phyloP scores from a whole-genome alignment of 2,329 filamentous ascomycete genomes.

The Karstenula rhodostoma region DNA sequence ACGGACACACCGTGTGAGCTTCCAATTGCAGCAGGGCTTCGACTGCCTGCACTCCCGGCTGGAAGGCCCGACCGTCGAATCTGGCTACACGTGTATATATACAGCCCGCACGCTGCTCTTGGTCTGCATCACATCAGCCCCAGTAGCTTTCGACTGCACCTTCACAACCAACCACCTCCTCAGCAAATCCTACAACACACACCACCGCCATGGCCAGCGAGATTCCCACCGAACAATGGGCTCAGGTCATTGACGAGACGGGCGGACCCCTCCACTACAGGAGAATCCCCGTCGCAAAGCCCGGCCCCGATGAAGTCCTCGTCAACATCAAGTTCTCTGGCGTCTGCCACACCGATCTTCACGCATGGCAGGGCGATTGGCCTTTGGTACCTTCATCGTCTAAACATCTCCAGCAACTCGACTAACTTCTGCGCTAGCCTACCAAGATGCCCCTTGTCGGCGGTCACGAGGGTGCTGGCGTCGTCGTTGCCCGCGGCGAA shows the following conservation, averaged over 20 bases:
- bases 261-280: conserved; percentile 76
- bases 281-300: conserved; percentile 81
- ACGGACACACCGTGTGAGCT: conserved; percentile 30
- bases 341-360: conserved; percentile 88
- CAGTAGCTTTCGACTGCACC: neutral
- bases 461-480: conserved; percentile 79
- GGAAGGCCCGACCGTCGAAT: conserved; percentile 2
- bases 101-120: neutral
- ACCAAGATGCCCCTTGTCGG: conserved; percentile 86
- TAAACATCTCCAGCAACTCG: neutral
- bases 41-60: neutral
- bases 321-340: conserved; percentile 90
- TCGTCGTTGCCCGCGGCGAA: conserved; percentile 81
- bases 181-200: neutral
- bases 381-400: conserved; percentile 61
- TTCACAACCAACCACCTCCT: conserved; percentile 7
- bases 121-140: conserved; percentile 10
- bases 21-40: conserved; percentile 17
- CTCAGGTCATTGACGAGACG: conserved; percentile 85
- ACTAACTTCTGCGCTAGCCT: conserved; percentile 42
- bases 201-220: conserved; percentile 55
- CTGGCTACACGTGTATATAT: conserved; percentile 18
- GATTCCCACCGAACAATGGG: conserved; percentile 87
- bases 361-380: conserved; percentile 90
- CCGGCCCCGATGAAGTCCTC: conserved; percentile 88